These are phyloP conservation scores for Lycium ferocissimum DNA, from an alignment of 257 asterid genomes.

Conservation along the genomic window DNA sequence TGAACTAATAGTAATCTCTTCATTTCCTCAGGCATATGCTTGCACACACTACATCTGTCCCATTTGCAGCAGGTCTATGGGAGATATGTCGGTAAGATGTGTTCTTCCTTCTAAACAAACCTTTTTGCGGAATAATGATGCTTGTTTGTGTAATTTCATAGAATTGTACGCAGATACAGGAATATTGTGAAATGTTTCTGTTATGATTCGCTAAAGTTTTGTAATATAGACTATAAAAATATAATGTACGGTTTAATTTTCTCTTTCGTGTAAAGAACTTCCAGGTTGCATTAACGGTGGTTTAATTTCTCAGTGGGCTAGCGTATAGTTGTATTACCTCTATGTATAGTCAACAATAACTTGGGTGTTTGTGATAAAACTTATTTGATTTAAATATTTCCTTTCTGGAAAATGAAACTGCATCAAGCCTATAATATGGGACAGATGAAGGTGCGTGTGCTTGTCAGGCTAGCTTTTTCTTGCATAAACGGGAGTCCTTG, in stretches of 20 bases:
- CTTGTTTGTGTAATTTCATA: constrained; percentile 9
- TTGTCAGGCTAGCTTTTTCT: not conserved
- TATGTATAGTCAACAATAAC: not conserved
- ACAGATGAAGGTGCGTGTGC: not conserved
- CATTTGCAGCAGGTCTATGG: constrained; percentile 98
- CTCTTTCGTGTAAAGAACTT: not conserved
- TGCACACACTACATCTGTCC: constrained; percentile 94
- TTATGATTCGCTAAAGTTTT: not conserved
- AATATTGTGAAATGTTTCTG: not conserved
- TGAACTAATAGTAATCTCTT: constrained; percentile 20
- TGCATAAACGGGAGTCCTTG: not conserved
- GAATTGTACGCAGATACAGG: not conserved
- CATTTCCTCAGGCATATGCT: constrained; percentile 80
- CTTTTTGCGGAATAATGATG: not conserved
- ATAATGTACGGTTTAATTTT: not conserved
- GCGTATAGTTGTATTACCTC: not conserved
- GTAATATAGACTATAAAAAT: not conserved
- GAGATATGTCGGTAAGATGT: constrained; percentile 95
- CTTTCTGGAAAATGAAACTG: not conserved
- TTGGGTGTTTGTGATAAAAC: not conserved
- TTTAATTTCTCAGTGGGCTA: not conserved
- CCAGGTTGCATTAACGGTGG: not conserved
- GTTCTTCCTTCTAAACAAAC: constrained; percentile 25
- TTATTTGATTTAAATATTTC: not conserved
- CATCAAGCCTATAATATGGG: not conserved